A percentile compares a stretch with the other conserved stretches of the same genome.
These are phyloP conservation scores for Salix dunnii DNA, from an alignment of 345 rosid genomes.

Conservation along the genomic window DNA sequence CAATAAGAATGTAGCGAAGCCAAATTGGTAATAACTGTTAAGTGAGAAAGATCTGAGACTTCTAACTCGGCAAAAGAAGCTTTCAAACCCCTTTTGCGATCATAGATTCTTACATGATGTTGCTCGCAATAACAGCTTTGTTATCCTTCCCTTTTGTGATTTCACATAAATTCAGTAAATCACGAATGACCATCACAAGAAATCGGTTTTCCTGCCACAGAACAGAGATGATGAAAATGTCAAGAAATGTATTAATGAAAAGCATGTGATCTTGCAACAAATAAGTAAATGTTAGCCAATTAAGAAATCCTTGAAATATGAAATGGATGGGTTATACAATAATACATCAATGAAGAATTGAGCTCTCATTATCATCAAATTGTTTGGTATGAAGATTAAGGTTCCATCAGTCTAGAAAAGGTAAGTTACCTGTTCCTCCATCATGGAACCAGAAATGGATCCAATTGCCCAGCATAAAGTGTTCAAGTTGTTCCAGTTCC, in stretches of 20 bases:
- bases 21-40: background rate
- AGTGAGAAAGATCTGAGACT: background rate
- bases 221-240: slow-evolving; percentile 1
- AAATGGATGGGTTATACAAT: background rate
- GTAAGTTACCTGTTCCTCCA: slow-evolving; percentile 85
- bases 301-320: background rate
- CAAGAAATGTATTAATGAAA: background rate
- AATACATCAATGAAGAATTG: background rate
- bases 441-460: slow-evolving; percentile 98
- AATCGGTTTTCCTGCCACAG: slow-evolving; percentile 89
- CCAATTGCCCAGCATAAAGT: slow-evolving; percentile 99
- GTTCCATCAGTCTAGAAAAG: background rate
- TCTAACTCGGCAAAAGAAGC: background rate
- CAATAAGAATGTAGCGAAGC: background rate
- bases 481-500: slow-evolving; percentile 96
- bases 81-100: background rate
- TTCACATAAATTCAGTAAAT: slow-evolving; percentile 91
- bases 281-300: background rate
- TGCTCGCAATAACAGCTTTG: slow-evolving; percentile 98
- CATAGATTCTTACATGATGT: slow-evolving; percentile 74
- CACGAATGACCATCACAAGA: slow-evolving; percentile 97
- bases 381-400: background rate
- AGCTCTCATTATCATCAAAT: background rate
- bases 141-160: slow-evolving; percentile 97
- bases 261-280: background rate